A percentile compares a stretch with the other conserved stretches of the same genome.
Conservation (phyloP, 345 rosid genomes). For the Streptanthus diversifolius region DNA sequence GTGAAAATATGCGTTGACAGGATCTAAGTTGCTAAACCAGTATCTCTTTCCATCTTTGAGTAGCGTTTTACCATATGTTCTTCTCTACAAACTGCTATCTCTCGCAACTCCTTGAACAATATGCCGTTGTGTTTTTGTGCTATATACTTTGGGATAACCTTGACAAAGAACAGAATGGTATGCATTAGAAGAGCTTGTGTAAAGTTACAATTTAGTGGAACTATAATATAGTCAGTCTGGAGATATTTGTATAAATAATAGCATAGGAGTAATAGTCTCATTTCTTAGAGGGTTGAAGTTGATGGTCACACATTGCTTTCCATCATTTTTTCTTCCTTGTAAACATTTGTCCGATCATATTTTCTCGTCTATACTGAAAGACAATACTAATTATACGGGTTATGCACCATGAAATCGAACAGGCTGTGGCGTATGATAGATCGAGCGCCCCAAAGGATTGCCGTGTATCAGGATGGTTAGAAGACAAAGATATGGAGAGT, state of each 20-base stretch:
- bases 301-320: background rate
- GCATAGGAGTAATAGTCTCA: background rate
- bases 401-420: slow-evolving; percentile 25
- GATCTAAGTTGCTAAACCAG: background rate
- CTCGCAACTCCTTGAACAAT: background rate
- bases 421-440: slow-evolving; percentile 88
- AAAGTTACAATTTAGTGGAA: background rate
- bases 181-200: background rate
- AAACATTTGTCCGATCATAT: background rate
- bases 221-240: background rate
- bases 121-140: background rate
- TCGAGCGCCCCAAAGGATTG: slow-evolving; percentile 94
- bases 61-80: background rate
- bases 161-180: background rate
- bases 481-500: slow-evolving; percentile 34
- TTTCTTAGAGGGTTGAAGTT: background rate
- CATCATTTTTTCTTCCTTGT: background rate
- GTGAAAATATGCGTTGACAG: background rate
- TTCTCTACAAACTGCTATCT: background rate
- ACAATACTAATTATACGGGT: background rate
- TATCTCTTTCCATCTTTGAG: background rate
- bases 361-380: background rate
- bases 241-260: too few species aligned
- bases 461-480: slow-evolving; percentile 82
- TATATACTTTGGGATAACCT: background rate